phyloP scores from a whole-genome alignment of 257 asterid species.

The Rehmannia glutinosa region DNA sequence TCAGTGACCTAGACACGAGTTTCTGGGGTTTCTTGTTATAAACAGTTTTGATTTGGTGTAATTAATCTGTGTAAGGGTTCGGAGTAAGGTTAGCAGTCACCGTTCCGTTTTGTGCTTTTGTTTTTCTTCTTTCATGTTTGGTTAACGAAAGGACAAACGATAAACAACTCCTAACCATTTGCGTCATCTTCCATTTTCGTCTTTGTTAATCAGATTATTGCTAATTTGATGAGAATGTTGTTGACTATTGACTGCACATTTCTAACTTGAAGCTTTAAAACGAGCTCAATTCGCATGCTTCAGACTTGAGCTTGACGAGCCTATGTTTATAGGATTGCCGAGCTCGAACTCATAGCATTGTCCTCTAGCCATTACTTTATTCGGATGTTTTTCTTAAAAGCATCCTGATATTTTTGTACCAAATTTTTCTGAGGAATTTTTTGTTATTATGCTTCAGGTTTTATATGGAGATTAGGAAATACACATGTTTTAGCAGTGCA shows the following conservation, averaged over 20 bases:
- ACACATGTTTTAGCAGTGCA: slow-evolving; percentile 28
- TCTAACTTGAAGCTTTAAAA: background rate
- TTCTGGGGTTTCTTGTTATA: background rate
- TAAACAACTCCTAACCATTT: background rate
- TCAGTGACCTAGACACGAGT: background rate
- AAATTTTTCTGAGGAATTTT: slow-evolving; percentile 16
- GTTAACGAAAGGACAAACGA: background rate
- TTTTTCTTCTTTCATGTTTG: background rate
- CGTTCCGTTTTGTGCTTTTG: background rate
- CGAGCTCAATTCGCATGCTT: too few relatives aligned
- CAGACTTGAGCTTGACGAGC: background rate
- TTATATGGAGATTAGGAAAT: slow-evolving; percentile 57
- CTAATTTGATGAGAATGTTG: background rate
- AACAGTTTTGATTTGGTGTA: background rate
- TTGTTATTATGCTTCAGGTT: slow-evolving; percentile 39
- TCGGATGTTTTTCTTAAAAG: slow-evolving; percentile 1
- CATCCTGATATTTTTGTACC: background rate
- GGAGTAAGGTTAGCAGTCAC: background rate
- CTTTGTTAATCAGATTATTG: too few relatives aligned
- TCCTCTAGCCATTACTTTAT: background rate
- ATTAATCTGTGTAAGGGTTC: slow-evolving; percentile 1
- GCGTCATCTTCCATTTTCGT: background rate
- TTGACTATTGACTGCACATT: background rate
- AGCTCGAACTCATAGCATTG: background rate
- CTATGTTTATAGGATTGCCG: background rate